Evolutionary conservation across 2,329 filamentous ascomycete genomes (phyloP).

Genomic region (Geosmithia flava): DNA sequence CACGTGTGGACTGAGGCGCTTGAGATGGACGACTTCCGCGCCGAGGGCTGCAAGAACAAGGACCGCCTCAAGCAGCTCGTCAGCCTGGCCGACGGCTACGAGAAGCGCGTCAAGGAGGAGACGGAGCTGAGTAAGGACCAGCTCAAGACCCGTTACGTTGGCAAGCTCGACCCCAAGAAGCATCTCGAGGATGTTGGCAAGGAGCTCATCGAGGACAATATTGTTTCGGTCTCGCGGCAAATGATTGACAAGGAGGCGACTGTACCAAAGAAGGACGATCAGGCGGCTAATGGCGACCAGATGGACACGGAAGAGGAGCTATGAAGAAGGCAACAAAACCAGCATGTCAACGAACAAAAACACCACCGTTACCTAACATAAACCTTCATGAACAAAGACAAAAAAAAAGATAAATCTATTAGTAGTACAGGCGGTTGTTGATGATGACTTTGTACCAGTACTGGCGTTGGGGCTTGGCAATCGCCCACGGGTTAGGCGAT

Average conservation of each 20-base stretch:
- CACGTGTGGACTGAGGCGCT: slow-evolving; percentile 98
- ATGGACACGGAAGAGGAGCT: slow-evolving; percentile 61
- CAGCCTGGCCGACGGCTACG: slow-evolving; percentile 83
- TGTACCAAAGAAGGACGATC: slow-evolving; percentile 59
- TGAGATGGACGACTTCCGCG: slow-evolving; percentile 90
- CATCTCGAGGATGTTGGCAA: slow-evolving; percentile 95
- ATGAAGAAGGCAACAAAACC: slow-evolving; percentile 9
- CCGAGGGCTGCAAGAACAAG: slow-evolving; percentile 75
- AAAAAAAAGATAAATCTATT: neutral
- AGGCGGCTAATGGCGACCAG: slow-evolving; percentile 35
- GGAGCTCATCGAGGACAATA: slow-evolving; percentile 97
- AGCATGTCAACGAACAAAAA: neutral
- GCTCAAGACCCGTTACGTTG: slow-evolving; percentile 96
- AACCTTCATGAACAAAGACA: neutral
- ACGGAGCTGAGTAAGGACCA: slow-evolving; percentile 95
- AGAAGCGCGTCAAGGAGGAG: slow-evolving; percentile 98
- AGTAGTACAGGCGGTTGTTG: neutral
- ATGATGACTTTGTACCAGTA: neutral
- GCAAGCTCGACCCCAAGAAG: slow-evolving; percentile 98
- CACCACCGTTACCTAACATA: neutral
- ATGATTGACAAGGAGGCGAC: slow-evolving; percentile 99
- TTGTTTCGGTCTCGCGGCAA: slow-evolving; percentile 92
- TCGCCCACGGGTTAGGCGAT: too few species aligned
- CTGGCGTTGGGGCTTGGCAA: neutral
- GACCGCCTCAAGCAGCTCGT: slow-evolving; percentile 83